A percentile compares a stretch with the other conserved stretches of the same genome.
These are phyloP conservation scores for Aphanomyces stellatus DNA, from an alignment of 352 stramenopile genomes.

Conservation along the genomic window DNA sequence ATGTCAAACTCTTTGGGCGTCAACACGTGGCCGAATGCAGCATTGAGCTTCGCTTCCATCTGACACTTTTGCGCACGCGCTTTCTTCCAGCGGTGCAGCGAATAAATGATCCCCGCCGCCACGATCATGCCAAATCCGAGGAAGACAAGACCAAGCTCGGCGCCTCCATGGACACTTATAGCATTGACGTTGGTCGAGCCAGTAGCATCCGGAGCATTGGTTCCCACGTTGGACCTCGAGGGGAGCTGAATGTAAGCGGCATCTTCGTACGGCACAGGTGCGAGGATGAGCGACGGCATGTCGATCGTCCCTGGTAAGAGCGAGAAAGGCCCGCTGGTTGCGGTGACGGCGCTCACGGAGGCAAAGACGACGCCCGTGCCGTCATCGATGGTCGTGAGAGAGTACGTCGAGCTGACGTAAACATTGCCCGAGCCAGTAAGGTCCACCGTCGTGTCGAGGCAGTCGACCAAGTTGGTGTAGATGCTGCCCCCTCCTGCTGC, in stretches of 20 bases:
- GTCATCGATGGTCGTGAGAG: not conserved
- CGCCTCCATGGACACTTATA: not conserved
- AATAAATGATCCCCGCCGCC: not conserved
- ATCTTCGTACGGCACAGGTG: not conserved
- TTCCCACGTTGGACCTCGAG: not conserved
- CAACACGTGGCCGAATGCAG: no score
- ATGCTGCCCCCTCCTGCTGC: not conserved
- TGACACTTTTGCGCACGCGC: no score
- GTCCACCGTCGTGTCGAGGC: not conserved
- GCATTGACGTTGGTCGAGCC: not conserved
- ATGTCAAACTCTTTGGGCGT: not conserved
- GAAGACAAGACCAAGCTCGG: not conserved
- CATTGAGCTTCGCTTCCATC: no score
- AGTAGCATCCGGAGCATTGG: no score
- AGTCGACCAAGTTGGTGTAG: not conserved
- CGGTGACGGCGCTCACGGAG: not conserved
- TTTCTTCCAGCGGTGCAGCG: no score
- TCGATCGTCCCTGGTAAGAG: not conserved
- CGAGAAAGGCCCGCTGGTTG: not conserved
- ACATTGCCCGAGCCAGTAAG: not conserved
- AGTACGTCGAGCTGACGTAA: not conserved
- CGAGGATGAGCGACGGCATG: not conserved
- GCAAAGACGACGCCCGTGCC: not conserved
- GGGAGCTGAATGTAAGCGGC: not conserved
- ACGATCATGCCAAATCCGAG: not conserved